phyloP scores from a whole-genome alignment of 495 filamentous ascomycete species.

The Monascus purpureus region DNA sequence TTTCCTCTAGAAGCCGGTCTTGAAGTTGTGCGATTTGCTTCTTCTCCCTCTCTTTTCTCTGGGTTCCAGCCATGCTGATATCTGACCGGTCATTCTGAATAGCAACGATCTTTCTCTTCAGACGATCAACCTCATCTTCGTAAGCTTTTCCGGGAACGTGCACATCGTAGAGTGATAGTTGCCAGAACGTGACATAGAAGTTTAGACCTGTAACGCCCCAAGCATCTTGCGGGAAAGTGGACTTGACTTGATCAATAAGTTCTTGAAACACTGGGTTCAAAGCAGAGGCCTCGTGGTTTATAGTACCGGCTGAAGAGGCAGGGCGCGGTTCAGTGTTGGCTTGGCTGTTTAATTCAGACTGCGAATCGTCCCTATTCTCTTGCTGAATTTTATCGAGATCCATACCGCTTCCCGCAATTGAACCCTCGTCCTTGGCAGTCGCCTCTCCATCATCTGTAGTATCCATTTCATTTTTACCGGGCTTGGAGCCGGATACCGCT shows the following conservation, averaged over 20 bases:
- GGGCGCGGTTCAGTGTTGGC: constrained; percentile 1
- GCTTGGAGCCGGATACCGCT: constrained; percentile 9
- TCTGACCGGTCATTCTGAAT: constrained; percentile 60
- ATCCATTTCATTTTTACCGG: constrained; percentile 19
- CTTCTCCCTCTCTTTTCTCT: constrained; percentile 50
- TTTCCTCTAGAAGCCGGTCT: constrained; percentile 53
- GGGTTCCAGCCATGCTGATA: constrained; percentile 44
- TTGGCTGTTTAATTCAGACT: neutral
- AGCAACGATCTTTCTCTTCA: constrained; percentile 43
- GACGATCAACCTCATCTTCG: constrained; percentile 48
- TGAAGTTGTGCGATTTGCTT: constrained; percentile 43
- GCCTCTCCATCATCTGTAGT: constrained; percentile 15
- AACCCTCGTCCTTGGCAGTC: constrained; percentile 5
- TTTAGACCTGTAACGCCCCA: constrained; percentile 55
- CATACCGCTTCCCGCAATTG: constrained; percentile 13
- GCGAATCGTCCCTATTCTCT: constrained; percentile 1
- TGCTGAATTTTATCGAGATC: constrained; percentile 25
- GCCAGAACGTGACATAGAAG: constrained; percentile 92
- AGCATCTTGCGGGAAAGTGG: constrained; percentile 42
- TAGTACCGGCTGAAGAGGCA: constrained; percentile 2
- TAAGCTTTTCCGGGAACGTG: constrained; percentile 60
- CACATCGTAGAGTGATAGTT: constrained; percentile 68
- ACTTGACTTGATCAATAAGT: constrained; percentile 54
- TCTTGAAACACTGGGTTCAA: constrained; percentile 64
- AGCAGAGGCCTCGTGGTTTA: constrained; percentile 20